phyloP scores from a whole-genome alignment of 306 rosid species.

The Cotoneaster glaucophyllus region DNA sequence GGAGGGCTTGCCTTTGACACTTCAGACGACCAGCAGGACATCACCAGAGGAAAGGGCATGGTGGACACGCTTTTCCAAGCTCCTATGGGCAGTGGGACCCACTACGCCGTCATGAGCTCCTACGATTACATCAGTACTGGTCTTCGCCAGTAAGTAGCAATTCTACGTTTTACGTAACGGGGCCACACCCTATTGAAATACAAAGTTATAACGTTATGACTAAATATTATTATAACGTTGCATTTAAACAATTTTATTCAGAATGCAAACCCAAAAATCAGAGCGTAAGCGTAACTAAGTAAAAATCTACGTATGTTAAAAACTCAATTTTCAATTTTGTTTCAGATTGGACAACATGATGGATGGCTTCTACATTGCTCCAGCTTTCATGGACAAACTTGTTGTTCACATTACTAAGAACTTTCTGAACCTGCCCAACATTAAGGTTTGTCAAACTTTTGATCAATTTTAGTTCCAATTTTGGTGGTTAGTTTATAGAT shows the following conservation, averaged over 20 bases:
- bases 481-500: neutral
- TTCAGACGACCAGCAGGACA: constrained; percentile 90
- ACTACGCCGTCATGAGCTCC: constrained; percentile 72
- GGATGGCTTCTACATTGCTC: constrained; percentile 82
- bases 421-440: constrained; percentile 63
- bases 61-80: constrained; percentile 78
- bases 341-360: constrained; percentile 63
- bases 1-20: constrained; percentile 64
- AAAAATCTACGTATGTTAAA: too few relatives aligned
- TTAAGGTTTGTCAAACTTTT: constrained; percentile 31
- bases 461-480: neutral
- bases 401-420: constrained; percentile 81
- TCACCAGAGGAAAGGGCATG: constrained; percentile 82
- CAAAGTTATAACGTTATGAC: too few relatives aligned
- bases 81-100: constrained; percentile 61
- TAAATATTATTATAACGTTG: too few relatives aligned
- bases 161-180: neutral
- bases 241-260: too few relatives aligned
- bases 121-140: constrained; percentile 66
- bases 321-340: constrained; percentile 4
- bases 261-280: too few relatives aligned
- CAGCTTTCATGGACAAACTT: constrained; percentile 80
- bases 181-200: neutral
- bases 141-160: constrained; percentile 59
- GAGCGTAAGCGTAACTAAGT: too few relatives aligned